Conservation (phyloP, 1,284 basidiomycete genomes). For the Apiotrichum gracile region DNA sequence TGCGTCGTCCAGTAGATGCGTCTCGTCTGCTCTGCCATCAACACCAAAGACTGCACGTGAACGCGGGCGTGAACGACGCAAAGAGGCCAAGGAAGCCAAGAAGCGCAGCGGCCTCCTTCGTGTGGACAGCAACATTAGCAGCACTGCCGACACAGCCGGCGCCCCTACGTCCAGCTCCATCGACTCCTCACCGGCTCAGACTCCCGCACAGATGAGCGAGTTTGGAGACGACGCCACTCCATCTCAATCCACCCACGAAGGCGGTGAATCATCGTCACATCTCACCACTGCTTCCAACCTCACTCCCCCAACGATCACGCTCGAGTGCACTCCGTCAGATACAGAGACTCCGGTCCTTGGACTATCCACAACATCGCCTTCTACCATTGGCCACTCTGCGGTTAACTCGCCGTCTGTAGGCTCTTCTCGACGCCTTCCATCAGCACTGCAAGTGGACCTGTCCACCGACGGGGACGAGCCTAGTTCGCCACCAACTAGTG, state of each 20-base stretch:
- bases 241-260: not conserved
- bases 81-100: slow-evolving; percentile 25
- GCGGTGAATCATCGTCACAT: not conserved
- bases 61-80: slow-evolving; percentile 29
- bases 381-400: too few species aligned
- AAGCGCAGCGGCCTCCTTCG: slow-evolving; percentile 3
- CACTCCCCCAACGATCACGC: not conserved
- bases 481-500: not conserved
- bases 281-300: not conserved
- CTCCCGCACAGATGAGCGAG: not conserved
- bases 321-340: slow-evolving; percentile 1
- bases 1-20: not conserved
- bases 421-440: not conserved
- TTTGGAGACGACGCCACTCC: not conserved
- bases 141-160: not conserved
- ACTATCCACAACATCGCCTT: not conserved
- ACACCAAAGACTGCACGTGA: slow-evolving; percentile 20
- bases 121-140: not conserved
- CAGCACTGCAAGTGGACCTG: slow-evolving; percentile 1
- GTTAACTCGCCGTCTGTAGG: too few species aligned
- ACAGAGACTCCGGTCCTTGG: not conserved
- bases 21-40: not conserved
- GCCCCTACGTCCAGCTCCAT: not conserved
- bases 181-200: not conserved
- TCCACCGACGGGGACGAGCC: slow-evolving; percentile 12